Conservation (phyloP, 2,329 filamentous ascomycete species). For the Aspergillus uvarum region DNA sequence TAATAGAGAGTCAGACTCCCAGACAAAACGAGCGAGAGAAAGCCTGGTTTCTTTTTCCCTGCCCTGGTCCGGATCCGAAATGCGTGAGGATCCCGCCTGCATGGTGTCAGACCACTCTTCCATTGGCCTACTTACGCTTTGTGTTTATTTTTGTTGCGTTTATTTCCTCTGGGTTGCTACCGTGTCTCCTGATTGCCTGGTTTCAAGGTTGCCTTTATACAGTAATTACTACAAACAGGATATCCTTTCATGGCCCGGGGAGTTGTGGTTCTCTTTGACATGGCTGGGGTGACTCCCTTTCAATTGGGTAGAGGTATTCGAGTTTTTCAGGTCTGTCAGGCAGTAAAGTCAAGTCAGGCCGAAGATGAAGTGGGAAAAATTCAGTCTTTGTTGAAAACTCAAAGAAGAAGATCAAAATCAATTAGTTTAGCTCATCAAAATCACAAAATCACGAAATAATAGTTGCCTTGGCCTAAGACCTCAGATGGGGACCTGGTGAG, state of each 20-base stretch:
- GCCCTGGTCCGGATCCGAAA: neutral
- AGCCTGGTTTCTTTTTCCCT: neutral
- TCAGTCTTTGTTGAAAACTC: neutral
- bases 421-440: neutral
- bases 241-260: neutral
- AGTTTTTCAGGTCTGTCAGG: neutral
- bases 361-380: neutral
- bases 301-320: neutral
- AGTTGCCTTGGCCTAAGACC: neutral
- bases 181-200: neutral
- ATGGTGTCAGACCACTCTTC: constrained; percentile 7
- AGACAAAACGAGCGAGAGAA: too few species aligned
- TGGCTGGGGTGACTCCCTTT: neutral
- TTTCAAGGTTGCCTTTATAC: neutral
- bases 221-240: neutral
- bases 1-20: neutral
- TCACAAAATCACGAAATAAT: neutral
- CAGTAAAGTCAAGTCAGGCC: neutral
- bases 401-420: neutral
- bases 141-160: neutral
- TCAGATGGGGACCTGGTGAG: neutral
- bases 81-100: neutral
- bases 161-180: neutral
- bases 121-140: neutral
- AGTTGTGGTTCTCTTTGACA: neutral